Evolutionary conservation across 2,329 filamentous ascomycete species (phyloP).

Genomic region (Arthrobotrys sinensis): DNA sequence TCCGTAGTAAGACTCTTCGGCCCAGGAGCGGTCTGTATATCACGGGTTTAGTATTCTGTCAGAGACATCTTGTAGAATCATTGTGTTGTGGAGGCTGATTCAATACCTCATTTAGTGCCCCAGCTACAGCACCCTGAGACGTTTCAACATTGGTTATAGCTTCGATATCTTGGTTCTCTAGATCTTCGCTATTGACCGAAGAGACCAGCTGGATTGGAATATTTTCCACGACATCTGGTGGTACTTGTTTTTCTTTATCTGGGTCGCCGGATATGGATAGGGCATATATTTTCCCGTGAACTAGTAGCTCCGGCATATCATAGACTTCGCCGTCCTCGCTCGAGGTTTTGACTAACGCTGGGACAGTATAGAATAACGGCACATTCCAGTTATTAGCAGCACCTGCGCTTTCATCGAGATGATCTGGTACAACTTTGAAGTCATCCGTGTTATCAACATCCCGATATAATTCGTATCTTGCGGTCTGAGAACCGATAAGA

Average conservation of each 20-base stretch:
- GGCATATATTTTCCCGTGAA: slow-evolving; percentile 47
- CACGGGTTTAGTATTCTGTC: background rate
- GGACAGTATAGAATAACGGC: slow-evolving; percentile 39
- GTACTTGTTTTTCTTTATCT: slow-evolving; percentile 12
- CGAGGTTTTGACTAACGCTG: slow-evolving; percentile 43
- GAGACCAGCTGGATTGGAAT: slow-evolving; percentile 46
- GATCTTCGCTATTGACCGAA: slow-evolving; percentile 44
- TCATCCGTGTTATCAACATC: slow-evolving; percentile 18
- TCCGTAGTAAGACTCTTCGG: background rate
- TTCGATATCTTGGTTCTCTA: slow-evolving; percentile 19
- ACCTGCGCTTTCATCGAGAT: slow-evolving; percentile 27
- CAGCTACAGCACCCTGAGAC: background rate
- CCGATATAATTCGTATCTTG: slow-evolving; percentile 40
- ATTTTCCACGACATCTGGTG: slow-evolving; percentile 8
- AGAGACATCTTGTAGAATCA: too few relatives aligned
- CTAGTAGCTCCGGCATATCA: slow-evolving; percentile 25
- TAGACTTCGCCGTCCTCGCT: slow-evolving; percentile 49
- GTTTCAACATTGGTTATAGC: slow-evolving; percentile 20
- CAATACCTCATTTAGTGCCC: slow-evolving; percentile 32
- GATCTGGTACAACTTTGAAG: slow-evolving; percentile 42
- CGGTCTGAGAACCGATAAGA: slow-evolving; percentile 48
- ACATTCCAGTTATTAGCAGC: slow-evolving; percentile 15
- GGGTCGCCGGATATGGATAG: slow-evolving; percentile 21
- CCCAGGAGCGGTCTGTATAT: background rate
- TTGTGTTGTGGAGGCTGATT: too few relatives aligned